Conservation (phyloP, 179 eudicot genomes). For the Beta lomatogona region DNA sequence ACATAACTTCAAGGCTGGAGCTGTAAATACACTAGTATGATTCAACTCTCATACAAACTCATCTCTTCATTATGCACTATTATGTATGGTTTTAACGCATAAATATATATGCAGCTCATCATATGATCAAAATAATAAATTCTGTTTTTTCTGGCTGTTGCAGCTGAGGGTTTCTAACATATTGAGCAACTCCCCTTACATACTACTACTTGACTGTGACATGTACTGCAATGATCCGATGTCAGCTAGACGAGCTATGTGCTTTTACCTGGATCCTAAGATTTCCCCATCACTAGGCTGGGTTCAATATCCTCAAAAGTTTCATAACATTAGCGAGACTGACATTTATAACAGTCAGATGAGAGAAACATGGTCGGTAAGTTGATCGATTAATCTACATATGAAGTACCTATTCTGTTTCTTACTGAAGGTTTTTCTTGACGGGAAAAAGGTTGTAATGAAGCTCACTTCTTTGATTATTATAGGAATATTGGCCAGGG, state of each 20-base stretch:
- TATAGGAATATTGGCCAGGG: conserved; percentile 37
- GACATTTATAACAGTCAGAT: conserved; percentile 41
- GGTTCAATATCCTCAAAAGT: conserved; percentile 53
- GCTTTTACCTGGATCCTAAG: conserved; percentile 37
- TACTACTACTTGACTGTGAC: conserved; percentile 50
- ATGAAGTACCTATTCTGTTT: background rate
- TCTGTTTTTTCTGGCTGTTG: background rate
- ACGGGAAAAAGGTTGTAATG: background rate
- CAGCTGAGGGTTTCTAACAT: conserved; percentile 46
- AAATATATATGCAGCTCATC: background rate
- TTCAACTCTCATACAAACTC: background rate
- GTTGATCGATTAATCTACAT: background rate
- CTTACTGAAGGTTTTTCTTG: background rate
- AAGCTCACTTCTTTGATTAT: background rate
- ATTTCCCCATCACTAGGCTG: conserved; percentile 40
- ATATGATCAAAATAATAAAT: too few relatives aligned
- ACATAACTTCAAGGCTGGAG: conserved; percentile 54
- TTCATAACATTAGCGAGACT: conserved; percentile 35
- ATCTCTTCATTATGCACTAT: background rate
- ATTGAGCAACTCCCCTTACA: conserved; percentile 44
- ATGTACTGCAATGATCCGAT: conserved; percentile 51
- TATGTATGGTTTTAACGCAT: background rate
- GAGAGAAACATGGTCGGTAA: conserved; percentile 31
- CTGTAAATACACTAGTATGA: conserved; percentile 44
- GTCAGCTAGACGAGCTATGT: conserved; percentile 47